Base-by-base conservation (phyloP, 306 rosid species). In the Senna tora region DNA sequence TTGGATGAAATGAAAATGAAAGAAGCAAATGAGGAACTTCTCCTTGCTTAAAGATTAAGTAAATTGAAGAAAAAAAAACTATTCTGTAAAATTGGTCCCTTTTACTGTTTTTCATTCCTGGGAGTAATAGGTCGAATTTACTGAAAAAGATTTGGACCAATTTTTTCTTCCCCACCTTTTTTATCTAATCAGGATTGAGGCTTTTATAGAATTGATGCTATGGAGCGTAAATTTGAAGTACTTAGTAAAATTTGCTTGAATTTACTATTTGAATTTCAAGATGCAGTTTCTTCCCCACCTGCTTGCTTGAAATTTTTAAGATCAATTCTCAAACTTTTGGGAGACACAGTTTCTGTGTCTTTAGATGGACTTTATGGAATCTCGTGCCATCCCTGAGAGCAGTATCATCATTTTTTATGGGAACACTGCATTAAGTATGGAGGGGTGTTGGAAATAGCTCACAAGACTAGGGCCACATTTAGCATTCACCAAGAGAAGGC, bases 231-330 rank as follows among this genome's bases (percentile, higher is more conserved):
- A 38, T 61, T 16, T 62, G 47, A 62, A 38, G 33, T n/a, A 28
- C 34, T 14, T 25, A 22, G 13, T 55, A n/a, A 43, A 36, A 11
- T 39, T 10, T 38, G 21, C 50, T 41, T 36, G 46, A 39, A 60
- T n/a, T 9, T 2, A 34, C 4, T 36, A 8, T 38, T 41, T 9
- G 39, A 45, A 11, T 62, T 19, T 62, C 51, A 12, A 39, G 50
- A 62, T 62, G 17, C 16, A 39, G 46, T 38, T 59, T 62, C 5
- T 28, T 33, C 20, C 16, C 51, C n/a, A 13, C 38, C 38, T 28
- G 19, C 62, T 57, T 30, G 64, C 21, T 30, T 57, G 64, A n/a
- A 47, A 47, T 4, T 47, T 47, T 15, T n/a, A 47, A 47, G 53
- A 47, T 12, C 38, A 55, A 55, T 13, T 55, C 38, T 55, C 17